Base-by-base conservation (phyloP, 1,139 yeast genomes). In the Geotrichum fermentans region DNA sequence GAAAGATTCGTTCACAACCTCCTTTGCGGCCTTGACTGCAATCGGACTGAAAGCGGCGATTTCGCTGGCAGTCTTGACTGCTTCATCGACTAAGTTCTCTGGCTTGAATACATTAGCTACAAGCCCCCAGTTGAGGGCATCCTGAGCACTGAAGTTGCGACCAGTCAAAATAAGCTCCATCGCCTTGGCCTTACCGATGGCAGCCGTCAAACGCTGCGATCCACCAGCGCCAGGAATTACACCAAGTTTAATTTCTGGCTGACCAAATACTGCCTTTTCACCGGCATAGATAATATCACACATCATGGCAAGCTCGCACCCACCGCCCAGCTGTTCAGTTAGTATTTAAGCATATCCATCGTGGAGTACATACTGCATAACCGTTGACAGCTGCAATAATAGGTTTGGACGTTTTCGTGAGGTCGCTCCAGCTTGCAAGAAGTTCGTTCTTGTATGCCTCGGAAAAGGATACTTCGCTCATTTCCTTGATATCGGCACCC, bases 151-250 rank as follows among this genome's bases (percentile, higher is more conserved):
- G 57, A 75, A 68, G 47, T 62, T 68, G 20, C 69, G 66, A 33
- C 80, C 79, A 13, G 79, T 74, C 38, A 75, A 64, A 41, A 74
- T 70, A 40, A 66, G 56, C 56, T 75, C 79, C 71, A 73, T 72
- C 22, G 80, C 78, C 37, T 68, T 64, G 21, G 74, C 62, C 62
- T 74, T 74, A 29, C 80, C 80, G 55, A 75, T 67, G 20, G 74
- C 70, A 45, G 69, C 63, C 26, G 73, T 66, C 43, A 75, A 65
- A 33, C 79, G 65, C 61, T 75, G 79, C 6, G 79, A 71, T 21
- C 78, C 79, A 22, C 79, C 79, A 17, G 76, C 77, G 4, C 80
- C 80, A 30, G 80, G 80, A 44, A 75, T 69, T 34, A 74, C 68
- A 4, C 80, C 80, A 13, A 75, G 65, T 55, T 72, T 73, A 60